phyloP scores from a whole-genome alignment of 2,329 filamentous ascomycete genomes.

The Polytolypa hystricis region DNA sequence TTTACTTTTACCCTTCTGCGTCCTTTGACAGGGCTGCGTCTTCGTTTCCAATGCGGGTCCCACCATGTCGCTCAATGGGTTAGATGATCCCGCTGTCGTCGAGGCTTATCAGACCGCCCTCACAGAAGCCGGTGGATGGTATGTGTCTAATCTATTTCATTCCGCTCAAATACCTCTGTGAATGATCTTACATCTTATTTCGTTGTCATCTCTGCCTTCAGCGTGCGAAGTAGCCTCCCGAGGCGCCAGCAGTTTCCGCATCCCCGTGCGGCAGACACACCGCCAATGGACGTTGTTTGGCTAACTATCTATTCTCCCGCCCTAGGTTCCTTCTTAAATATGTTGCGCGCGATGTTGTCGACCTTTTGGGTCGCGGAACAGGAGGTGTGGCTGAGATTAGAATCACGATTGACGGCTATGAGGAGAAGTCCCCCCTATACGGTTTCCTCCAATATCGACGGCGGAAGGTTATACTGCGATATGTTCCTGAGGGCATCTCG shows the following conservation, averaged over 20 bases:
- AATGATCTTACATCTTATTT: too few relatives aligned
- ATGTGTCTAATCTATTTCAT: slow-evolving; percentile 31
- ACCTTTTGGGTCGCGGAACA: slow-evolving; percentile 62
- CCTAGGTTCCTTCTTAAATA: slow-evolving; percentile 91
- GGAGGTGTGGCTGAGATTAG: slow-evolving; percentile 79
- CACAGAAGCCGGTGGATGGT: slow-evolving; percentile 90
- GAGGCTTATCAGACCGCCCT: slow-evolving; percentile 74
- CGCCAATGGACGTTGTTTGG: slow-evolving; percentile 5
- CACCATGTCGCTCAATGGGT: slow-evolving; percentile 86
- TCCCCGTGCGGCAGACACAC: too few relatives aligned
- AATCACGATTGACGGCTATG: slow-evolving; percentile 63
- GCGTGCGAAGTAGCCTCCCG: too few relatives aligned
- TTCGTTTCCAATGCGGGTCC: slow-evolving; percentile 13
- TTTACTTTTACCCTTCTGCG: slow-evolving; percentile 2
- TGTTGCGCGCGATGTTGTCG: slow-evolving; percentile 74
- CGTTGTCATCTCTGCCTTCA: too few relatives aligned
- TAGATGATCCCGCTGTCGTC: slow-evolving; percentile 69
- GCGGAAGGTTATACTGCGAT: slow-evolving; percentile 84
- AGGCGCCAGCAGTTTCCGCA: too few relatives aligned
- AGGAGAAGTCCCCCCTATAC: slow-evolving; percentile 79
- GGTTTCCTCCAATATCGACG: slow-evolving; percentile 83
- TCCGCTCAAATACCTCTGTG: too few relatives aligned
- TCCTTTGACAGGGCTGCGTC: slow-evolving; percentile 1
- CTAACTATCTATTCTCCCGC: slow-evolving; percentile 9
- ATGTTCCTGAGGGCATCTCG: slow-evolving; percentile 81